phyloP scores from a whole-genome alignment of 1,284 basidiomycete genomes.

The Boletus nobilissimus region DNA sequence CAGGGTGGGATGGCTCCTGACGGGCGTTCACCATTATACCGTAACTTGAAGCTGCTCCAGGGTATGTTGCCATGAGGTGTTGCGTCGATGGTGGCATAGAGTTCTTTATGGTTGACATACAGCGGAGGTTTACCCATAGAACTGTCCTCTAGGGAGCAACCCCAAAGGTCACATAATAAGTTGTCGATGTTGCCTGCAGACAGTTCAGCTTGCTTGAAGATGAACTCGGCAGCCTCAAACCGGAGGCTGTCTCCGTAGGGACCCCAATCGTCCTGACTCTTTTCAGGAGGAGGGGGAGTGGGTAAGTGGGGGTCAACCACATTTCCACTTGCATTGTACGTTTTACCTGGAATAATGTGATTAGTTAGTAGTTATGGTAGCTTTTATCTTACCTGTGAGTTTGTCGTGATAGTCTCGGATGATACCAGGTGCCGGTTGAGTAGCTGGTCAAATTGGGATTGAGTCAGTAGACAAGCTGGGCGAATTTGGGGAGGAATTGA shows the following conservation, averaged over 20 bases:
- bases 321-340: neutral
- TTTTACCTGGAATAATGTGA: no score
- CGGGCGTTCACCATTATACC: conserved; percentile 8
- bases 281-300: no score
- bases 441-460: no score
- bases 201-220: neutral
- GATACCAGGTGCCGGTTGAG: no score
- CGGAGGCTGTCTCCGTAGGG: no score
- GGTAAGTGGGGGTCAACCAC: no score
- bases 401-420: neutral
- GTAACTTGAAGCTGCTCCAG: conserved; percentile 24
- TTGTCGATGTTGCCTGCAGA: neutral
- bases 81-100: conserved; percentile 28
- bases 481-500: no score
- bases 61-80: conserved; percentile 22
- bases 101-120: conserved; percentile 18
- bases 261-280: no score
- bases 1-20: conserved; percentile 1
- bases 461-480: no score
- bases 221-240: neutral
- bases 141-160: neutral
- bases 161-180: conserved; percentile 12
- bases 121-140: neutral
- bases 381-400: neutral
- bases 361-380: no score